Evolutionary conservation across 352 stramenopile genomes (phyloP), one percentile per base, ranked within the genome.

Genomic region (Pythium insidiosum): DNA sequence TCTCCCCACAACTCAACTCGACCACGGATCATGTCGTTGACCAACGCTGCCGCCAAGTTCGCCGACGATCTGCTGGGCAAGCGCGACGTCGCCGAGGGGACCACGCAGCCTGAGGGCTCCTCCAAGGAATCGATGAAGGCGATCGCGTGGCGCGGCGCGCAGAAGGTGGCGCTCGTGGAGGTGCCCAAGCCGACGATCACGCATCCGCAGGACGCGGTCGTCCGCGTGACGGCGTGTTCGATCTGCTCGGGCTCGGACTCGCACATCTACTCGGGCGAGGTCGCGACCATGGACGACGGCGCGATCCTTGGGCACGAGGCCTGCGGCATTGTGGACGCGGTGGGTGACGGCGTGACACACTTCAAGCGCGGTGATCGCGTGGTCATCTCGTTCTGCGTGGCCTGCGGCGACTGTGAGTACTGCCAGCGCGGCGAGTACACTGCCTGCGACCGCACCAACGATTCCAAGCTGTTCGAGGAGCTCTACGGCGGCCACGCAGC

Each of bases 241-340:
- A 49, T 71, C 20, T 60, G 52, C 33, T 68, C 60, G 18, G 62
- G 62, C 25, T 66, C 54, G 31, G 62, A 71, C 28, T 50, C 48
- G 16, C 40, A 68, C 38, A 19, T 71, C n/a, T 62, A 65, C 49
- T 59, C 58, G 4, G 62, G 58, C 1, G 40, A 63, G 23, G 26
- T 74, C 18, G 43, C 53, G 20, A 66, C 63, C 22, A 51, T 68
- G 30, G 58, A 68, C 46, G 39, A 53, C 21, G 63, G 63, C 5
- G 25, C 46, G 28, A 68, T 73, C 18, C 46, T 74, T 6, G 66
- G 66, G 30, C 66, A 73, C 35, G 66, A 76, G 30, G 59, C 62
- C 11, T 44, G 52, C 20, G 66, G 66, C 2, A 31, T 60, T 7
- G 56, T 76, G 11, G 33, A 68, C 12, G 40, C 47, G 16, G 50